These are phyloP conservation scores for Euphrasia confusa DNA, from an alignment of 257 asterid species.

Conservation along the genomic window DNA sequence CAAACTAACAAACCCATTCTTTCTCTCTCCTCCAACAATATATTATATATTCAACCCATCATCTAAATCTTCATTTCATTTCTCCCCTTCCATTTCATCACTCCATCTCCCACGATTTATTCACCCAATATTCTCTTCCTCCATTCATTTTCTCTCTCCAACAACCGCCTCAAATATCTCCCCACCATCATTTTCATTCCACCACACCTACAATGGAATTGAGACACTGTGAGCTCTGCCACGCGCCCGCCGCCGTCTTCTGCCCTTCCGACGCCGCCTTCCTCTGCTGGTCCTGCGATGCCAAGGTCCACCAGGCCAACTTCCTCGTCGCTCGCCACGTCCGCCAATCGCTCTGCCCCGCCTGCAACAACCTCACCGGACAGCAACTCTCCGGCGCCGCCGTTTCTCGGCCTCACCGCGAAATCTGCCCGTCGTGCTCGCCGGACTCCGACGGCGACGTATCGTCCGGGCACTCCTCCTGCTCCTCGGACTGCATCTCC, in stretches of 20 bases:
- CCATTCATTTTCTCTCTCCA: too few species aligned
- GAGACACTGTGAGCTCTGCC: conserved; percentile 48
- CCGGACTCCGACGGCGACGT: not conserved
- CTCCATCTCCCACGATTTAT: too few species aligned
- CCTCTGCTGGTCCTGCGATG: conserved; percentile 53
- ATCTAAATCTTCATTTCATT: too few species aligned
- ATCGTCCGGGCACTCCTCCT: conserved; percentile 18
- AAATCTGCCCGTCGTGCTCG: conserved; percentile 29
- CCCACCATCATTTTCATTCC: too few species aligned
- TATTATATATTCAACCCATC: too few species aligned
- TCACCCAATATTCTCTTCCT: too few species aligned
- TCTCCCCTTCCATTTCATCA: too few species aligned
- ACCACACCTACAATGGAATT: conserved; percentile 12
- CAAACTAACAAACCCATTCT: too few species aligned
- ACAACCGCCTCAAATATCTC: too few species aligned
- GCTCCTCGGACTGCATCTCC: conserved; percentile 42
- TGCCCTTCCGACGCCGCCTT: conserved; percentile 62
- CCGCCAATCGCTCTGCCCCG: conserved; percentile 38
- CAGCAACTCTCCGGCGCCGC: conserved; percentile 22
- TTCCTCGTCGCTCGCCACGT: conserved; percentile 65
- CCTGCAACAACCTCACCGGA: conserved; percentile 27
- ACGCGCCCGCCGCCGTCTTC: conserved; percentile 34
- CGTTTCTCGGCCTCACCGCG: not conserved
- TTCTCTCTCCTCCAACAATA: too few species aligned
- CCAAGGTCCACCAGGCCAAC: conserved; percentile 50